A percentile compares a stretch with the other conserved stretches of the same genome.
These are phyloP conservation scores for Cavenderia fasciculata DNA, from an alignment of 78 protist species.

Conservation along the genomic window DNA sequence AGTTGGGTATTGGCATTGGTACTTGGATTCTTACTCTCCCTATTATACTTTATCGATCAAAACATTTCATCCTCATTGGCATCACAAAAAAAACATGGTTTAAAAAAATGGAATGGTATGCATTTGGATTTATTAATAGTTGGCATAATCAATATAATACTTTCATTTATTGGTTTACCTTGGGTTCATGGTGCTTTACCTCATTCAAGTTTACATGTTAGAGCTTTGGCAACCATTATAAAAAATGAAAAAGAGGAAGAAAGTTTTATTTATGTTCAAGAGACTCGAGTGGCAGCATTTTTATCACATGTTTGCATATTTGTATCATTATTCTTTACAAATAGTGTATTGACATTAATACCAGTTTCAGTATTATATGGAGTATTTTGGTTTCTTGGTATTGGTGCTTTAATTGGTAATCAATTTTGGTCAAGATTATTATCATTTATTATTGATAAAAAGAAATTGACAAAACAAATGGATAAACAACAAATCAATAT, in stretches of 20 bases:
- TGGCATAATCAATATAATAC: constrained; percentile 3
- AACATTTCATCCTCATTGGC: constrained; percentile 29
- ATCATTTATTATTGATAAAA: constrained; percentile 9
- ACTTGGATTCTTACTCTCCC: constrained; percentile 21
- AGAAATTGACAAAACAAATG: neutral
- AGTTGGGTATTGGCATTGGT: constrained; percentile 1
- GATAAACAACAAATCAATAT: neutral
- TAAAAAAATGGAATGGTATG: constrained; percentile 7
- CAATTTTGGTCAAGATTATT: constrained; percentile 28
- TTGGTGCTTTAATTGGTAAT: neutral
- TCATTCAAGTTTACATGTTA: constrained; percentile 8
- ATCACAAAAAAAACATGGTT: neutral
- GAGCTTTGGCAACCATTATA: constrained; percentile 18
- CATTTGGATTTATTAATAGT: constrained; percentile 18
- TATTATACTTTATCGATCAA: constrained; percentile 19
- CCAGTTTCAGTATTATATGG: constrained; percentile 30
- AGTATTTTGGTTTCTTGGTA: constrained; percentile 23
- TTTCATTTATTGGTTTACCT: constrained; percentile 28
- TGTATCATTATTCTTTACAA: constrained; percentile 3
- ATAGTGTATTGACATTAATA: neutral
- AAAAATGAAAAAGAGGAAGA: neutral
- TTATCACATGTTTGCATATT: constrained; percentile 10
- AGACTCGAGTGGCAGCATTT: constrained; percentile 10
- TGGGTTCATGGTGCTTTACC: constrained; percentile 46
- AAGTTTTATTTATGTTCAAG: constrained; percentile 8